phyloP scores from a whole-genome alignment of 179 eudicot genomes.

The Actinidia chinensis region DNA sequence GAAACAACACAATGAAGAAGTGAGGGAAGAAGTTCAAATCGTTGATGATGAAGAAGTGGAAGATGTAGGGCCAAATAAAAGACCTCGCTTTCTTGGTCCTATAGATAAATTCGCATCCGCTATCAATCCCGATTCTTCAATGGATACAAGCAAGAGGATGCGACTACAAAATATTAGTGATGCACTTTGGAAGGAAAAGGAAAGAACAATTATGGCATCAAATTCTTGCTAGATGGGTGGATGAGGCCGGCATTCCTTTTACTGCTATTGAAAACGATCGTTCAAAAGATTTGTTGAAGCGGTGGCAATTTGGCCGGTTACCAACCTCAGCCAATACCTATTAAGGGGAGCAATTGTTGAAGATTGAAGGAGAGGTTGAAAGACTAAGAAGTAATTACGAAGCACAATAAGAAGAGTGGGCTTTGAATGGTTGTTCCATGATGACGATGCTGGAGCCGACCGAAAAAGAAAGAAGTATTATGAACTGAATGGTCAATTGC shows the following conservation, averaged over 20 bases:
- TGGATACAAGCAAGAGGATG: too few species aligned
- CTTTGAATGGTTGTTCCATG: neutral
- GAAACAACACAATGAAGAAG: too few species aligned
- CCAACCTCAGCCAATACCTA: neutral
- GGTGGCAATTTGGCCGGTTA: too few species aligned
- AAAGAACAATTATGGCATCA: too few species aligned
- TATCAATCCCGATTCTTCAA: too few species aligned
- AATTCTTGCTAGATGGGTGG: neutral
- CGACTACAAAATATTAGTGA: too few species aligned
- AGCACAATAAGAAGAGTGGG: neutral
- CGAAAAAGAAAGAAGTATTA: neutral
- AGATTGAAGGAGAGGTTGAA: neutral
- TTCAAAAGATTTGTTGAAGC: neutral
- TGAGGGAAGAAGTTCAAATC: too few species aligned
- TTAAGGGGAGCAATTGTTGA: neutral
- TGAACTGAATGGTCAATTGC: too few species aligned
- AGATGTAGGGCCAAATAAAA: too few species aligned
- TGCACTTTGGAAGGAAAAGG: too few species aligned
- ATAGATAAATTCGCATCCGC: neutral
- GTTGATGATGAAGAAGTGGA: too few species aligned
- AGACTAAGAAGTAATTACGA: neutral
- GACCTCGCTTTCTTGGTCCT: too few species aligned
- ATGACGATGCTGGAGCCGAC: neutral
- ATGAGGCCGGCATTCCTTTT: neutral
- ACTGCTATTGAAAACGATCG: neutral